Conservation (phyloP, 805 yeast species). For the Monosporozyma aerobia region DNA sequence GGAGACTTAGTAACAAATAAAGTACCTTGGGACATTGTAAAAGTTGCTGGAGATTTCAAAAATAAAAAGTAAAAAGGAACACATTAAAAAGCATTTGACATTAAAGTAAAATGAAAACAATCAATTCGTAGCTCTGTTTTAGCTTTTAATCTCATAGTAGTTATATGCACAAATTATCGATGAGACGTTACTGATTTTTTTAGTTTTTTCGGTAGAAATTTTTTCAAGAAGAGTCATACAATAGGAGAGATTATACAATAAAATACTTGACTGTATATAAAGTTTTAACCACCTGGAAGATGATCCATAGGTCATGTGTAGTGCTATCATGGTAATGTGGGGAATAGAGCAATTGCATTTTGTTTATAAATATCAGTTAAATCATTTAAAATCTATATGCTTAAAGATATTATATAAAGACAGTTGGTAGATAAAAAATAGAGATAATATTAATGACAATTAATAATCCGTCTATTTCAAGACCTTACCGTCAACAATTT, state of each 20-base stretch:
- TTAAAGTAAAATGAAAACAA: neutral
- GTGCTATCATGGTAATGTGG: no score
- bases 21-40: conserved; percentile 59
- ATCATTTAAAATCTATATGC: no score
- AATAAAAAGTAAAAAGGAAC: neutral
- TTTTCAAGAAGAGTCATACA: neutral
- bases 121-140: neutral
- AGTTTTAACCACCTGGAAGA: no score
- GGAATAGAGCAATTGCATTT: no score
- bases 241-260: no score
- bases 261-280: no score
- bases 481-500: conserved; percentile 96
- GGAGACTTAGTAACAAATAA: conserved; percentile 35
- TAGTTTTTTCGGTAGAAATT: neutral
- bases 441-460: no score
- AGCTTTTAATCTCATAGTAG: no score
- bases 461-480: conserved; percentile 83
- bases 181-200: neutral
- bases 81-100: conserved; percentile 28
- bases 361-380: no score
- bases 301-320: no score
- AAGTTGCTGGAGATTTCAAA: conserved; percentile 2
- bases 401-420: no score
- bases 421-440: no score
- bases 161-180: neutral